phyloP scores from a whole-genome alignment of 768 basidiomycete species.

The Tulasnella sp. region DNA sequence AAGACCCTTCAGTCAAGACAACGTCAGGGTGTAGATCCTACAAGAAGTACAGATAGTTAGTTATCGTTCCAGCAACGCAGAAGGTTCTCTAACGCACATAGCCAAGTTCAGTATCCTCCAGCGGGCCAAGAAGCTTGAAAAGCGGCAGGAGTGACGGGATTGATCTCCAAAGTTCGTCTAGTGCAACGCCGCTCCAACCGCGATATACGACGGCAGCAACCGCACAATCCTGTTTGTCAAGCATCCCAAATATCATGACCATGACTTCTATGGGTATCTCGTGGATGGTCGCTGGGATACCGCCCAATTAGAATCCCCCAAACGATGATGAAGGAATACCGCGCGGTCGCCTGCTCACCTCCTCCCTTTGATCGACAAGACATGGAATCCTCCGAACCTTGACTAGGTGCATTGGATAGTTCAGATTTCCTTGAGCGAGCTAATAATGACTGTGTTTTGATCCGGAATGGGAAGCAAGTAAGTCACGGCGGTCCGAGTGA shows the following conservation, averaged over 20 bases:
- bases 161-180: constrained; percentile 8
- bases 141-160: background rate
- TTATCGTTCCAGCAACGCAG: too few species aligned
- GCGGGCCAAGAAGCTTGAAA: background rate
- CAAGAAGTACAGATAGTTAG: background rate
- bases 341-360: too few species aligned
- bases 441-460: too few species aligned
- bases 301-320: background rate
- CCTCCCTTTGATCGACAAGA: too few species aligned
- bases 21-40: background rate
- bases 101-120: background rate
- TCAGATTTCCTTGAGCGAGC: too few species aligned
- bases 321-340: background rate
- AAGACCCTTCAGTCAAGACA: background rate
- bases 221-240: background rate
- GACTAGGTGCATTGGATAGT: too few species aligned
- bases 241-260: background rate
- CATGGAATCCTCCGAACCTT: too few species aligned
- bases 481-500: too few species aligned
- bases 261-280: background rate
- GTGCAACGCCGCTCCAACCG: background rate
- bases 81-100: background rate
- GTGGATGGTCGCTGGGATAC: background rate
- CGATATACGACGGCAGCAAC: background rate
- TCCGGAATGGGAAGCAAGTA: too few species aligned